Conservation (phyloP, 768 basidiomycete species). For the Macrocybe gigantea region DNA sequence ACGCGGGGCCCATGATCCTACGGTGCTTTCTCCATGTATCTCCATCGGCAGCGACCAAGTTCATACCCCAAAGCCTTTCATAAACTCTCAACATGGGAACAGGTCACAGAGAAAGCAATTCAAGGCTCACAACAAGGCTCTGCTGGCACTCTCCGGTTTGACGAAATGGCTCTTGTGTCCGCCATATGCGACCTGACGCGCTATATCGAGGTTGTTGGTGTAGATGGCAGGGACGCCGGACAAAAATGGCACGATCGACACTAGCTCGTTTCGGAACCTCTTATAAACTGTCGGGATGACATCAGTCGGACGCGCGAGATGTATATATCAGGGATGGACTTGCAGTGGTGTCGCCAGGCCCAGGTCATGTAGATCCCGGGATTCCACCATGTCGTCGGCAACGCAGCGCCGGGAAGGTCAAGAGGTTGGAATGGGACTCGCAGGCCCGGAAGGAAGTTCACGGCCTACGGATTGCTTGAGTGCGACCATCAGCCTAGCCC, state of each 20-base stretch:
- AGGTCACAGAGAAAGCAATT: background rate
- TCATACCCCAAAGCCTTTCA: slow-evolving; percentile 39
- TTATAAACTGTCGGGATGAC: slow-evolving; percentile 24
- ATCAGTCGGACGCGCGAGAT: background rate
- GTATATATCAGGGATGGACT: slow-evolving; percentile 5
- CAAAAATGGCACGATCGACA: slow-evolving; percentile 35
- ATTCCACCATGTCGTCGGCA: slow-evolving; percentile 40
- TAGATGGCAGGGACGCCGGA: slow-evolving; percentile 29
- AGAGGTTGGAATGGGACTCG: slow-evolving; percentile 36
- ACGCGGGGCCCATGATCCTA: slow-evolving; percentile 37
- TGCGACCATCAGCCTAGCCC: background rate
- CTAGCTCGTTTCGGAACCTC: slow-evolving; percentile 27
- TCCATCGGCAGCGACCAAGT: slow-evolving; percentile 37
- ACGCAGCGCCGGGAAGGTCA: slow-evolving; percentile 25
- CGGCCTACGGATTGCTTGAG: slow-evolving; percentile 16
- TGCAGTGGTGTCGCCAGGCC: slow-evolving; percentile 28
- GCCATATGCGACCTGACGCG: slow-evolving; percentile 35
- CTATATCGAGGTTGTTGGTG: slow-evolving; percentile 41
- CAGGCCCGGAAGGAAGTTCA: slow-evolving; percentile 31
- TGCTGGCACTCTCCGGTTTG: slow-evolving; percentile 30
- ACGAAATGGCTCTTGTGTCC: slow-evolving; percentile 32
- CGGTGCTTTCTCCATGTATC: slow-evolving; percentile 42
- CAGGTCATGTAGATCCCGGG: slow-evolving; percentile 29
- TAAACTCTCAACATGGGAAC: slow-evolving; percentile 4
- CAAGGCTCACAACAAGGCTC: slow-evolving; percentile 24